Percentiles rank a stretch among this genome's conserved stretches.
Evolutionary conservation across 2,329 filamentous ascomycete genomes (phyloP).

Genomic region (Curvularia lunata): DNA sequence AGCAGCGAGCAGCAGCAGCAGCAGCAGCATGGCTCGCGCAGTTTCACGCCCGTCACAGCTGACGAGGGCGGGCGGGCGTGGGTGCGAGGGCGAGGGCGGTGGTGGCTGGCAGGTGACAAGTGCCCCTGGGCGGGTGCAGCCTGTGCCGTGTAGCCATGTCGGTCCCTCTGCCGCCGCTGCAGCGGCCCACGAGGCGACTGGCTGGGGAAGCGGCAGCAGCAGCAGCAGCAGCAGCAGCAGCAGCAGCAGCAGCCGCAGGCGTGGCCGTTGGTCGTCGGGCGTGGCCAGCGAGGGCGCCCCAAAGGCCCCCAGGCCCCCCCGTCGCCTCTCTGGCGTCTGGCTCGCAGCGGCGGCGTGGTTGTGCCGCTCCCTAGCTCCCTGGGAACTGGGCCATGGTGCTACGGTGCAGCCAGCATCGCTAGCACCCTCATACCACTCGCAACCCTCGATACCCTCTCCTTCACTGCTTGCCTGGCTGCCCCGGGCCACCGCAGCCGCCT

Average conservation of each 20-base stretch:
- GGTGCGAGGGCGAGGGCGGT: neutral
- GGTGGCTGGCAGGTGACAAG: neutral
- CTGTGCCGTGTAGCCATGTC: no score
- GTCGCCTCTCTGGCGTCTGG: no score
- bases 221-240: neutral
- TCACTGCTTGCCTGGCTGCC: neutral
- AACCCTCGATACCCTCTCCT: neutral
- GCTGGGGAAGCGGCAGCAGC: constrained; percentile 14
- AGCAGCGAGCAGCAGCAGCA: no score
- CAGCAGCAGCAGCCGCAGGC: no score
- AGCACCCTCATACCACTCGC: neutral
- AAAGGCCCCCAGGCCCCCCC: no score
- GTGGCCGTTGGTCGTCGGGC: no score
- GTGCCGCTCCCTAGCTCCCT: constrained; percentile 14
- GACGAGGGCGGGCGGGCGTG: constrained; percentile 1
- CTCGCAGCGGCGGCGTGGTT: constrained; percentile 11
- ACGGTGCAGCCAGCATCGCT: neutral
- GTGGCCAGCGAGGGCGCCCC: neutral
- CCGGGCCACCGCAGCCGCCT: constrained; percentile 1
- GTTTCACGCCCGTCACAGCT: constrained; percentile 3
- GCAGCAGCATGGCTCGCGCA: neutral
- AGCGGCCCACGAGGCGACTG: constrained; percentile 7
- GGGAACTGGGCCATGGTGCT: neutral
- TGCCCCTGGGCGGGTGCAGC: neutral
- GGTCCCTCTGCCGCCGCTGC: neutral